Conservation (phyloP, 2,329 filamentous ascomycete species). For the Fusarium verrucosum region DNA sequence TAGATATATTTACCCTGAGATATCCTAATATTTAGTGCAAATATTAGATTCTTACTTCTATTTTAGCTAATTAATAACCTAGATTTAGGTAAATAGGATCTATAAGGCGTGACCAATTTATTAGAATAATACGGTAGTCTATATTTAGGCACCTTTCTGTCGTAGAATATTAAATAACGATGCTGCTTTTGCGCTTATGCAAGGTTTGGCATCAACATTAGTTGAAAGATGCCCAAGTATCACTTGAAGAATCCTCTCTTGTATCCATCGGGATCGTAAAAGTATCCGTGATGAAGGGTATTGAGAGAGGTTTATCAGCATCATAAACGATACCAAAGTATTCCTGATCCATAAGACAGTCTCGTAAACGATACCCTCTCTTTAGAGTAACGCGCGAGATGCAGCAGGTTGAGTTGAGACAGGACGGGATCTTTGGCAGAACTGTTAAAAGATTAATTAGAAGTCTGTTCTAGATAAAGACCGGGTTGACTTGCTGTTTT, state of each 20-base stretch:
- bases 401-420: not conserved
- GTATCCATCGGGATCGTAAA: not conserved
- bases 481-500: not conserved
- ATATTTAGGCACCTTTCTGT: not conserved
- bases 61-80: too few species aligned
- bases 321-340: constrained; percentile 14
- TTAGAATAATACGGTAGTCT: too few species aligned
- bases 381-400: too few species aligned
- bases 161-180: not conserved
- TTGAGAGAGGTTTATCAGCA: not conserved
- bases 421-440: not conserved
- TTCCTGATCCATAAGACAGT: not conserved
- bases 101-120: too few species aligned
- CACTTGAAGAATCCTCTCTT: not conserved
- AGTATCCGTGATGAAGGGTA: not conserved
- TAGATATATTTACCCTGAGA: too few species aligned
- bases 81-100: too few species aligned
- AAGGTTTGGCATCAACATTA: too few species aligned
- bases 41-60: too few species aligned
- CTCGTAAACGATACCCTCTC: not conserved
- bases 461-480: not conserved
- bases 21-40: too few species aligned
- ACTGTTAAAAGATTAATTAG: not conserved
- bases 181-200: too few species aligned
- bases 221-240: too few species aligned